These are phyloP conservation scores for Arthrobotrys sinensis DNA, from an alignment of 2,329 filamentous ascomycete genomes.

Conservation along the genomic window DNA sequence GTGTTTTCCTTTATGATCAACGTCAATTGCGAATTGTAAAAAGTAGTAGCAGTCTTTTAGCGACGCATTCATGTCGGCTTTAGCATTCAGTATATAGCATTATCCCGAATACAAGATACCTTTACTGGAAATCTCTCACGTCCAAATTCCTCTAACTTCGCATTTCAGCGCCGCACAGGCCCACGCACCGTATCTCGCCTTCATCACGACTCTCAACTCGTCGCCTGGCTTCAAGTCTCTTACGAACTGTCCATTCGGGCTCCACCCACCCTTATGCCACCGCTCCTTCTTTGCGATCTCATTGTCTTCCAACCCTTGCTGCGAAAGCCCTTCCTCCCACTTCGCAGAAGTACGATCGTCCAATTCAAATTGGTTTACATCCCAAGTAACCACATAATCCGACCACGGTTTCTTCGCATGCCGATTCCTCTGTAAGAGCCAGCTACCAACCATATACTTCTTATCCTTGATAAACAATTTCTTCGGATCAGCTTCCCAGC, in stretches of 20 bases:
- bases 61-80: not conserved
- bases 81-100: not conserved
- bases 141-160: constrained; percentile 42
- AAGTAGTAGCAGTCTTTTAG: constrained; percentile 14
- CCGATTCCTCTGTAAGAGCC: constrained; percentile 44
- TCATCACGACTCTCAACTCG: constrained; percentile 60
- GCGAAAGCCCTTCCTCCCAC: constrained; percentile 35
- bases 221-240: constrained; percentile 44
- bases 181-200: constrained; percentile 43
- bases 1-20: constrained; percentile 1
- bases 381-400: constrained; percentile 43
- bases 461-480: constrained; percentile 9
- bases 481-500: not conserved
- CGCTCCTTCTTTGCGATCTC: constrained; percentile 20
- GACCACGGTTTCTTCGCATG: not conserved
- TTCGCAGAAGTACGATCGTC: constrained; percentile 34
- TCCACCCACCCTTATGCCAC: constrained; percentile 51
- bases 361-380: constrained; percentile 33
- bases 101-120: not conserved
- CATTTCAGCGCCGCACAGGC: constrained; percentile 43
- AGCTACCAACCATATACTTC: constrained; percentile 31
- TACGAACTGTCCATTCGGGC: constrained; percentile 45
- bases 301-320: not conserved
- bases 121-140: not conserved
- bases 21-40: constrained; percentile 6